Conservation (phyloP, 2,329 filamentous ascomycete genomes). For the Fusarium temperatum region DNA sequence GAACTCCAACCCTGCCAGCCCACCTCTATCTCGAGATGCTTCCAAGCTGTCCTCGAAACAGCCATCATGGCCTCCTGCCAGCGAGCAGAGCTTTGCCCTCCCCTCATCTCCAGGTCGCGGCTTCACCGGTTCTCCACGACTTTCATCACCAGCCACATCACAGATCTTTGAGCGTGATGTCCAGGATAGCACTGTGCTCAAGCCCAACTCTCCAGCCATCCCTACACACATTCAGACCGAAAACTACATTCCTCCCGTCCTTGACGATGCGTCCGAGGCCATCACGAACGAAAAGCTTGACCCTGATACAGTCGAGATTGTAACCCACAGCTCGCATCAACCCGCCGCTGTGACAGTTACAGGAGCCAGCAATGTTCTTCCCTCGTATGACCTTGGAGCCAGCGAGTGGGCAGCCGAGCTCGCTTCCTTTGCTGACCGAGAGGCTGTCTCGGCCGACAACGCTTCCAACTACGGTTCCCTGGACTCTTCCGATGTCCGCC, state of each 20-base stretch:
- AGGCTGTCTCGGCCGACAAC: slow-evolving; percentile 61
- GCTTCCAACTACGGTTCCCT: slow-evolving; percentile 81
- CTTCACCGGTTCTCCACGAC: slow-evolving; percentile 75
- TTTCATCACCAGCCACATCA: slow-evolving; percentile 79
- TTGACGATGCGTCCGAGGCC: slow-evolving; percentile 90
- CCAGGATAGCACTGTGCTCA: slow-evolving; percentile 76
- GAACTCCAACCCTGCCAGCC: slow-evolving; percentile 45
- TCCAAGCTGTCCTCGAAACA: slow-evolving; percentile 51
- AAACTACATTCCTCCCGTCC: slow-evolving; percentile 89
- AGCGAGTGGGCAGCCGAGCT: slow-evolving; percentile 68
- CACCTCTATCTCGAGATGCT: slow-evolving; percentile 46
- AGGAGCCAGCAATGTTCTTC: slow-evolving; percentile 50
- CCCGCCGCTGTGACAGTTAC: slow-evolving; percentile 76
- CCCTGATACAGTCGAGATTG: slow-evolving; percentile 90
- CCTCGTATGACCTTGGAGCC: slow-evolving; percentile 53
- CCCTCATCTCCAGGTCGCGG: slow-evolving; percentile 73
- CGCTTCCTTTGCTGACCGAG: slow-evolving; percentile 60
- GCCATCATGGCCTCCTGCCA: slow-evolving; percentile 54
- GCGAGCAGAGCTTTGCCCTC: slow-evolving; percentile 55
- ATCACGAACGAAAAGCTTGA: slow-evolving; percentile 88
- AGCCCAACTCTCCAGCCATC: slow-evolving; percentile 83
- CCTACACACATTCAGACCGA: slow-evolving; percentile 94
- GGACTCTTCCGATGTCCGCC: slow-evolving; percentile 78
- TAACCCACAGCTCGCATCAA: slow-evolving; percentile 86
- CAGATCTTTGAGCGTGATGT: slow-evolving; percentile 96